These are phyloP conservation scores for Chalciporus chontae DNA, from an alignment of 768 basidiomycete species.

Conservation along the genomic window DNA sequence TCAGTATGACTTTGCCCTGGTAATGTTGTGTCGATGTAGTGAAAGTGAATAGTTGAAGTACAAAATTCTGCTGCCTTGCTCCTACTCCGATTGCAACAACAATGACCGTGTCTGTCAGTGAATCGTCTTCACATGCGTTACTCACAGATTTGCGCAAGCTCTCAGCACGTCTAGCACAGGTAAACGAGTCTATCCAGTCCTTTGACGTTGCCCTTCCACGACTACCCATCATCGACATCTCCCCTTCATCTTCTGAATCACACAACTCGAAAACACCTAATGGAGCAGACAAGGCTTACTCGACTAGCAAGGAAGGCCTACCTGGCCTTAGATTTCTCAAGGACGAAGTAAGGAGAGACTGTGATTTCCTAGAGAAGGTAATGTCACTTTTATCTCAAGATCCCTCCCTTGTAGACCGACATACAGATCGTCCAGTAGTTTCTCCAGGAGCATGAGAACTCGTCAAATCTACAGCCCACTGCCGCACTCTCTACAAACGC, in stretches of 20 bases:
- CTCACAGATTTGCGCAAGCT: conserved; percentile 3
- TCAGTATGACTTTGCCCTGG: no score
- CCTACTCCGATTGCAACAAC: not conserved
- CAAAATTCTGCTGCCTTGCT: not conserved
- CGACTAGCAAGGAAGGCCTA: conserved; percentile 20
- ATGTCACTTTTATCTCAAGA: not conserved
- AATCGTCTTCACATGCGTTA: not conserved
- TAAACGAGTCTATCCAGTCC: conserved; percentile 8
- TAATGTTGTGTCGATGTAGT: no score
- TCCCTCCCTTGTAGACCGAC: not conserved
- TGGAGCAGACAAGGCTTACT: not conserved
- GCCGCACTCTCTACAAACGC: conserved; percentile 71
- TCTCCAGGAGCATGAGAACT: conserved; percentile 37
- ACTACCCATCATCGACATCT: conserved; percentile 34
- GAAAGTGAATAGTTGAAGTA: no score
- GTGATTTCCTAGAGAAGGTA: conserved; percentile 41
- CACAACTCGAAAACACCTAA: not conserved
- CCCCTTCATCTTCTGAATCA: not conserved
- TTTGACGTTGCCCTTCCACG: conserved; percentile 19
- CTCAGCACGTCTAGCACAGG: conserved; percentile 1
- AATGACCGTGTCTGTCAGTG: not conserved
- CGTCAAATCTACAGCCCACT: conserved; percentile 36
- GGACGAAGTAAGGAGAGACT: conserved; percentile 43
- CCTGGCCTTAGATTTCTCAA: conserved; percentile 40
- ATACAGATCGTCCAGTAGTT: conserved; percentile 51